phyloP scores from a whole-genome alignment of 345 rosid genomes.

The Pelargonium nanum region DNA sequence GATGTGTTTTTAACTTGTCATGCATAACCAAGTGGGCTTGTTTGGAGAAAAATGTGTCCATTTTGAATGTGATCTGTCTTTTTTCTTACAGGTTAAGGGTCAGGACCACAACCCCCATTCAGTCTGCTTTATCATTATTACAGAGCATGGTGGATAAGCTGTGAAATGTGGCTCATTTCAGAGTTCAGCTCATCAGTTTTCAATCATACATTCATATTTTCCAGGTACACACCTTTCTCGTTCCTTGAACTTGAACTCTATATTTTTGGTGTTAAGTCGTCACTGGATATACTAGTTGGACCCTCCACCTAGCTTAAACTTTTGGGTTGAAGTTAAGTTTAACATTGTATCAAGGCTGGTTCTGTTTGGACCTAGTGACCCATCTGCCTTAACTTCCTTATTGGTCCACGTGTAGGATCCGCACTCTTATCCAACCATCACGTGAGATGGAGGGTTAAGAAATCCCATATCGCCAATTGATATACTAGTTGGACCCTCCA shows the following conservation, averaged over 20 bases:
- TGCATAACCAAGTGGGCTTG: background rate
- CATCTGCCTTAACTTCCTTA: too few relatives aligned
- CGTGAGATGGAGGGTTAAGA: too few relatives aligned
- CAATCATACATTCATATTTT: background rate
- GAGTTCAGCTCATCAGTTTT: background rate
- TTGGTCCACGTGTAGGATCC: too few relatives aligned
- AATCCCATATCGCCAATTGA: too few relatives aligned
- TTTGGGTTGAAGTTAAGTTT: too few relatives aligned
- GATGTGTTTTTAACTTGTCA: background rate
- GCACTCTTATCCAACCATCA: too few relatives aligned
- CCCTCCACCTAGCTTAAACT: too few relatives aligned
- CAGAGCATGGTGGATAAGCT: background rate
- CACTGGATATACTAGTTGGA: too few relatives aligned
- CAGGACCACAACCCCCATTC: conserved; percentile 10
- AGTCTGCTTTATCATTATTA: conserved; percentile 3
- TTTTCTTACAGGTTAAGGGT: background rate
- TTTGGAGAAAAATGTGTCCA: background rate
- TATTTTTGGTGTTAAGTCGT: too few relatives aligned
- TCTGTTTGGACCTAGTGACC: too few relatives aligned
- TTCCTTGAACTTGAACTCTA: background rate
- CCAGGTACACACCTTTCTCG: background rate
- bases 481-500: too few relatives aligned
- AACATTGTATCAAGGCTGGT: too few relatives aligned
- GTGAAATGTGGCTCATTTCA: conserved; percentile 1
- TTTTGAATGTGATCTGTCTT: background rate